Percentiles rank a stretch among this genome's conserved stretches.
phyloP scores from a whole-genome alignment of 306 rosid genomes.

The Herpetospermum pedunculosum region DNA sequence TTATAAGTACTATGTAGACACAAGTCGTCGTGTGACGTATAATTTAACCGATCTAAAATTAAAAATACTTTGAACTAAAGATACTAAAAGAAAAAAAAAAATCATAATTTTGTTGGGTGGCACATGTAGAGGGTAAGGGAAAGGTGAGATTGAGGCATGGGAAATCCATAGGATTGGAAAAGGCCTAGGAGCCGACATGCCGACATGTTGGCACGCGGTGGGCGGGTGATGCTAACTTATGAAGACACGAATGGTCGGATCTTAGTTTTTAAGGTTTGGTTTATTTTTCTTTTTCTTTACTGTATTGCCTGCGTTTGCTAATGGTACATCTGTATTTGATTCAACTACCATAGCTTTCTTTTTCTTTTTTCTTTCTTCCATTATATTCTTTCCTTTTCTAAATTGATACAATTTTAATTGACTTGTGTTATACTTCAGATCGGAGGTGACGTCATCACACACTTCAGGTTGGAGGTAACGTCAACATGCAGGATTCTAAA shows the following conservation, averaged over 20 bases:
- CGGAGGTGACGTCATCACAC: too few species aligned
- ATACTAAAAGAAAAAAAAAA: too few species aligned
- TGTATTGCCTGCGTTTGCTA: neutral
- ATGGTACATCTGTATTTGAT: neutral
- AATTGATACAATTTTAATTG: too few species aligned
- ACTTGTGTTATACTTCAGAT: too few species aligned
- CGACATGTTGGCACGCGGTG: neutral
- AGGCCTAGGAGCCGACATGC: neutral
- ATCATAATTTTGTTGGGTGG: neutral
- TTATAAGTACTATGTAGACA: too few species aligned
- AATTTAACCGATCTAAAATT: too few species aligned
- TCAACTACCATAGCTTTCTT: neutral
- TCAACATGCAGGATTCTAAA: too few species aligned
- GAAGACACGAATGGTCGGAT: neutral
- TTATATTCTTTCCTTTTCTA: too few species aligned
- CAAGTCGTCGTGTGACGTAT: too few species aligned
- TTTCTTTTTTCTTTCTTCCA: too few species aligned
- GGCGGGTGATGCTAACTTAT: neutral
- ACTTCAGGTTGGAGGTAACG: too few species aligned
- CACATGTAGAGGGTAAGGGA: neutral
- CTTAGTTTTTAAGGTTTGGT: neutral
- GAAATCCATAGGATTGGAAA: neutral
- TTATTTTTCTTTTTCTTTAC: neutral
- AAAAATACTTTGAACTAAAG: too few species aligned
- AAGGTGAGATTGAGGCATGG: neutral